A percentile compares a stretch with the other conserved stretches of the same genome.
phyloP scores from a whole-genome alignment of 176 grass and related monocot genomes.

The Cocos nucifera region DNA sequence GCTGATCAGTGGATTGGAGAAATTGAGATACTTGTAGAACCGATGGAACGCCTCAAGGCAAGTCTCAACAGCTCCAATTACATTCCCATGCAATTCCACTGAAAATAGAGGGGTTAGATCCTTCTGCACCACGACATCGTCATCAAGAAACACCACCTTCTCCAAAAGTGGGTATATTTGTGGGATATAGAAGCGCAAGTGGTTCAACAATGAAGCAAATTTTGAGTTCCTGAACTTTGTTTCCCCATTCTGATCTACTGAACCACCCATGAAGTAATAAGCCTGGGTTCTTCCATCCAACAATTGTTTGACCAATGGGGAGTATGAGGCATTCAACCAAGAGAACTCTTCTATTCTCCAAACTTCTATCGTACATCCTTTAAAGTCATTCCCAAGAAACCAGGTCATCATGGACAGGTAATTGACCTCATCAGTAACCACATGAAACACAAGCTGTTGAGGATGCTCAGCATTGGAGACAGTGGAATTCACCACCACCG shows the following conservation, averaged over 20 bases:
- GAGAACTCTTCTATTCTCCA: constrained; percentile 5
- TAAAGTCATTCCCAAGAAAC: constrained; percentile 22
- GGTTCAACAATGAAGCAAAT: constrained; percentile 12
- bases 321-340: constrained; percentile 6
- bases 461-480: constrained; percentile 16
- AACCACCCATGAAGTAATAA: background rate
- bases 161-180: constrained; percentile 8
- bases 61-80: constrained; percentile 18
- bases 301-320: constrained; percentile 1
- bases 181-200: constrained; percentile 21
- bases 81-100: constrained; percentile 17
- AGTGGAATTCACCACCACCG: constrained; percentile 16
- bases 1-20: constrained; percentile 11
- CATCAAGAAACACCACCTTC: constrained; percentile 19
- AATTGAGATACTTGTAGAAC: constrained; percentile 16
- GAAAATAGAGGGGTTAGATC: constrained; percentile 20
- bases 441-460: constrained; percentile 18
- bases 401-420: constrained; percentile 13
- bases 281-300: background rate
- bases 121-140: constrained; percentile 22
- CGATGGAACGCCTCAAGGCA: constrained; percentile 19
- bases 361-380: constrained; percentile 8
- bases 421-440: constrained; percentile 16
- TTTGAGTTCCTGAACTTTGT: background rate
- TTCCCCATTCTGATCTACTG: constrained; percentile 2